phyloP scores from a whole-genome alignment of 2,329 filamentous ascomycete genomes.

The Decorospora gaudefroyi region DNA sequence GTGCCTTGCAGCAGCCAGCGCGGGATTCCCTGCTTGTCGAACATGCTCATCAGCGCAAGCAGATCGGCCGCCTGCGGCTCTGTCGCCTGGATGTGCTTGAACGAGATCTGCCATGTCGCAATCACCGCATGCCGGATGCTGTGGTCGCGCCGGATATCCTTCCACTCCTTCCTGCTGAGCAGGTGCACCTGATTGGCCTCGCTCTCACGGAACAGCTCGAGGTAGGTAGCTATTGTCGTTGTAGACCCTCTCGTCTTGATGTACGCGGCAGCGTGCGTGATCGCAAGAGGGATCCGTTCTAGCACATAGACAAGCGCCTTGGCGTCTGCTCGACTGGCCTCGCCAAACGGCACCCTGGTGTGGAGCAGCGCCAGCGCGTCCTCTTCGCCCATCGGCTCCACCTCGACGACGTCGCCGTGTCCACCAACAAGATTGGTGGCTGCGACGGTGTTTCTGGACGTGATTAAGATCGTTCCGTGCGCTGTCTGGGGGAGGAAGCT shows the following conservation, averaged over 20 bases:
- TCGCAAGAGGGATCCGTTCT: constrained; percentile 28
- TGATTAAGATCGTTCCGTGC: constrained; percentile 20
- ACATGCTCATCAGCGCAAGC: constrained; percentile 45
- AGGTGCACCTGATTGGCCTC: constrained; percentile 31
- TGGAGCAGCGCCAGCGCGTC: constrained; percentile 26
- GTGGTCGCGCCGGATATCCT: constrained; percentile 39
- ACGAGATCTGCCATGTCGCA: constrained; percentile 41
- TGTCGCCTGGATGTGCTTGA: constrained; percentile 39
- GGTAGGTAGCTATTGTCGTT: constrained; percentile 7
- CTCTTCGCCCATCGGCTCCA: constrained; percentile 29
- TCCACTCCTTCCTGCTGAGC: constrained; percentile 26
- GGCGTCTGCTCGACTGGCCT: constrained; percentile 5
- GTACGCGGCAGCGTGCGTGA: constrained; percentile 10
- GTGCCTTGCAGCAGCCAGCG: constrained; percentile 11
- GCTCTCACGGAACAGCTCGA: constrained; percentile 31
- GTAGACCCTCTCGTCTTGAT: constrained; percentile 6
- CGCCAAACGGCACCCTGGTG: constrained; percentile 21
- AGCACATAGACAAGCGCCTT: constrained; percentile 25
- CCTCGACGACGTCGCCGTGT: constrained; percentile 16
- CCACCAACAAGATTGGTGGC: constrained; percentile 22
- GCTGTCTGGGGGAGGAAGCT: constrained; percentile 17
- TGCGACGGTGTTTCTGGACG: constrained; percentile 20
- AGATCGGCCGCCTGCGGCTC: constrained; percentile 47
- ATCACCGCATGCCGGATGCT: constrained; percentile 43
- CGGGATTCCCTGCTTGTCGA: constrained; percentile 21